Base-by-base conservation (phyloP, 2,329 filamentous ascomycete species). In the Kalmusia sp. region DNA sequence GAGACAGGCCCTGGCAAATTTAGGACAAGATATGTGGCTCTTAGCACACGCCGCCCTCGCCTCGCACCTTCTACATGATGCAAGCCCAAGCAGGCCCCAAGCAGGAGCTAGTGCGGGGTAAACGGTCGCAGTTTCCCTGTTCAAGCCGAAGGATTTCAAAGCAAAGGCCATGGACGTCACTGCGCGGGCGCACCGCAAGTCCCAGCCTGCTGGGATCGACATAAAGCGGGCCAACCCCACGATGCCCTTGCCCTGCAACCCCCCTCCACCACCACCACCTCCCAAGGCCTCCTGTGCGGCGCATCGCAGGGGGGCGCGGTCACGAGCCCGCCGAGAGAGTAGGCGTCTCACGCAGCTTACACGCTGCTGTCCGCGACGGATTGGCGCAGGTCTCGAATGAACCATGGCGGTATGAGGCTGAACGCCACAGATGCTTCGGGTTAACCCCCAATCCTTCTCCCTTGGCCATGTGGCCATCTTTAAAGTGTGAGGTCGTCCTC, bases 121-220 rank as follows among this genome's bases (percentile, higher is more conserved):
- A 35, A 25, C 21, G 21, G 30, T 25, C 31, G 30, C 30, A 46
- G 43, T 25, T 46, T 34, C 30, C 19, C 21, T 35, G 19, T 11
- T 35, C 15, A 25, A 30, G 30, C 30, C 30, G 43, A 46, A 35
- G 30, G 30, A 46, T 46, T 46, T 46, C 43, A 34, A 45, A 45
- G 41, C 41, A 24, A 34, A 11, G 11, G 25, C 14, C 43, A 40
- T 34, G 30, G 28, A 35, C 43, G 43, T 35, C 43, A 46, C 27
- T 21, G 17, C 17, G 21, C 21, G 9, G 14, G n/a, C 27, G 27
- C 6, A 28, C 6, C 6, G 27, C 27, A 12, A 25, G 11, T 35
- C 14, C 43, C 43, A 46, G 31, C 19, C 12, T 3, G 31, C 30
- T 37, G 43, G 43, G n/a, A 19, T 46, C 21, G 31, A 46, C 43